Evolutionary conservation across 192 early-diverging fungal genomes (phyloP).

Genomic region (Coemansia sp.): DNA sequence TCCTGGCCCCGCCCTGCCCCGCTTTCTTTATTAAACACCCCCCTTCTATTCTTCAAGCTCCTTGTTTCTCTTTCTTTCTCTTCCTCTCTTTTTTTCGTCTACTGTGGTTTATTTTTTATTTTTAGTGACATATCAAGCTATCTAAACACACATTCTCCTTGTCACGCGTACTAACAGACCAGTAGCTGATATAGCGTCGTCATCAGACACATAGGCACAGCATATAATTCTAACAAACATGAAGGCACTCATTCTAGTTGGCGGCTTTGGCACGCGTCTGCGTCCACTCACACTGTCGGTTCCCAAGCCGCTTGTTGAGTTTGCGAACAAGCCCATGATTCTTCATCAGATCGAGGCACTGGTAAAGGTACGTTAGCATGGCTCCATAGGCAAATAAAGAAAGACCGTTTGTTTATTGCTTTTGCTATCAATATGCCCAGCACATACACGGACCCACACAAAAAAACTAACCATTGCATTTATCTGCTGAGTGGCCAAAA

Average conservation of each 20-base stretch:
- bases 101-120: slow-evolving; percentile 5
- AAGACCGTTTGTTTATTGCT: no score
- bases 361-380: slow-evolving; percentile 71
- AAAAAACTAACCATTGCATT: no score
- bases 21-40: background rate
- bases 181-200: slow-evolving; percentile 2
- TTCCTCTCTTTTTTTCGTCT: background rate
- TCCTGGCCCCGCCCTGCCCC: no score
- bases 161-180: background rate
- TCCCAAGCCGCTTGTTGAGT: slow-evolving; percentile 99
- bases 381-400: background rate
- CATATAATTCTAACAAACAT: slow-evolving; percentile 40
- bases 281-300: slow-evolving; percentile 94
- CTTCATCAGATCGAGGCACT: slow-evolving; percentile 98
- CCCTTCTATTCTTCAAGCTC: background rate
- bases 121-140: background rate
- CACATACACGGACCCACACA: no score
- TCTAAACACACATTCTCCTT: background rate
- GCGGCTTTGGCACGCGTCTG: slow-evolving; percentile 97
- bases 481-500: background rate
- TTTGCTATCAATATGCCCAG: no score
- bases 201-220: slow-evolving; percentile 6
- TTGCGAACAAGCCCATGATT: slow-evolving; percentile 99
- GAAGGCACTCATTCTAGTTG: slow-evolving; percentile 85
- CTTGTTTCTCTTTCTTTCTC: slow-evolving; percentile 4